Conservation (phyloP, 768 basidiomycete genomes). For the Mycena galopus region DNA sequence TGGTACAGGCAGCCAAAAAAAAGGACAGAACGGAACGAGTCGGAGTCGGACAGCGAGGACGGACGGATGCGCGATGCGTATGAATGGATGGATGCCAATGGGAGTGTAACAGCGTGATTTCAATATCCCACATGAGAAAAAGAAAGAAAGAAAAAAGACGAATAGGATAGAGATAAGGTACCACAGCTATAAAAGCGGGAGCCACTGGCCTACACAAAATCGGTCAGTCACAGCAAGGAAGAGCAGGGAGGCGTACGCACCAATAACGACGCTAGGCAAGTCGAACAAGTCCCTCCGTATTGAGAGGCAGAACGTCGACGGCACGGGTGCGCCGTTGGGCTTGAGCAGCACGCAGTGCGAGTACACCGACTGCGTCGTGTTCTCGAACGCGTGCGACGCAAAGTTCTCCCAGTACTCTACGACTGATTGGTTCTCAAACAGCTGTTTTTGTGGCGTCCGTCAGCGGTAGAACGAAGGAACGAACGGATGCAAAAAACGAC, state of each 20-base stretch:
- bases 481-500: slow-evolving; percentile 35
- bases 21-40: slow-evolving; percentile 9
- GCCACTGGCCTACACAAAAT: slow-evolving; percentile 82
- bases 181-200: slow-evolving; percentile 74
- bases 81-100: slow-evolving; percentile 12
- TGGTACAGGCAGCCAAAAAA: neutral
- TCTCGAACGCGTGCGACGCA: slow-evolving; percentile 96
- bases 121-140: neutral
- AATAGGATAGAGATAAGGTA: slow-evolving; percentile 35
- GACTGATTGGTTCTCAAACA: slow-evolving; percentile 95
- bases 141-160: neutral
- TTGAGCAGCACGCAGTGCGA: slow-evolving; percentile 92
- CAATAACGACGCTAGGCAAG: slow-evolving; percentile 89
- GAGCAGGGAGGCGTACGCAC: slow-evolving; percentile 53
- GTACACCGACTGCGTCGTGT: slow-evolving; percentile 95
- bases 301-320: slow-evolving; percentile 95
- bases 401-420: slow-evolving; percentile 99
- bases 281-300: slow-evolving; percentile 94
- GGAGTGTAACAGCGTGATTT: neutral
- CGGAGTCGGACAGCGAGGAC: neutral
- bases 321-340: slow-evolving; percentile 85
- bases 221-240: no score
- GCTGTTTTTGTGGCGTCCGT: slow-evolving; percentile 53
- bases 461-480: slow-evolving; percentile 14
- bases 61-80: slow-evolving; percentile 8